Evolutionary conservation across 2,329 filamentous ascomycete species (phyloP).

Genomic region (Neofusicoccum ribis): DNA sequence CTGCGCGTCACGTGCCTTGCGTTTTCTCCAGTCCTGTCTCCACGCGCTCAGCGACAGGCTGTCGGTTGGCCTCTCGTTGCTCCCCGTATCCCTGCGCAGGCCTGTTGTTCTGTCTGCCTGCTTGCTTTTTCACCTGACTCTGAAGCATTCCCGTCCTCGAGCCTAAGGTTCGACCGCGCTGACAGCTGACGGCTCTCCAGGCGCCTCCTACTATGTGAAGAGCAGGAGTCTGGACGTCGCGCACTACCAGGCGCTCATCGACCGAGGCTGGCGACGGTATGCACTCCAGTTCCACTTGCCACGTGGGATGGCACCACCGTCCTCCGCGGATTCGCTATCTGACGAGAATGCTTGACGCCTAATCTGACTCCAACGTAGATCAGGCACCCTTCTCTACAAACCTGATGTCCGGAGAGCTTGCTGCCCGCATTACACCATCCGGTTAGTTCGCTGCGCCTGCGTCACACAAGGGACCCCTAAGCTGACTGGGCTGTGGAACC

Average conservation of each 20-base stretch:
- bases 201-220: conserved; percentile 70
- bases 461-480: conserved; percentile 1
- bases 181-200: conserved; percentile 44
- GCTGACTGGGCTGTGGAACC: background rate
- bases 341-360: background rate
- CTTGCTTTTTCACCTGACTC: background rate
- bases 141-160: background rate
- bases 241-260: conserved; percentile 71
- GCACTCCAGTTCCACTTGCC: conserved; percentile 29
- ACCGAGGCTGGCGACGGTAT: conserved; percentile 77
- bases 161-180: background rate
- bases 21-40: conserved; percentile 1
- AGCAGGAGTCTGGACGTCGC: conserved; percentile 61
- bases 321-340: conserved; percentile 5
- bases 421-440: conserved; percentile 87
- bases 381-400: conserved; percentile 68
- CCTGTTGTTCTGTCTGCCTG: background rate
- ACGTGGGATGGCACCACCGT: conserved; percentile 6
- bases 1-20: conserved; percentile 16
- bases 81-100: background rate
- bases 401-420: conserved; percentile 78
- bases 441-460: conserved; percentile 32
- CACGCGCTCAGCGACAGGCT: background rate
- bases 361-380: conserved; percentile 33
- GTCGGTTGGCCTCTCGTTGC: background rate